These are phyloP conservation scores for Metschnikowia matae DNA, from an alignment of 805 yeast species.

Conservation along the genomic window DNA sequence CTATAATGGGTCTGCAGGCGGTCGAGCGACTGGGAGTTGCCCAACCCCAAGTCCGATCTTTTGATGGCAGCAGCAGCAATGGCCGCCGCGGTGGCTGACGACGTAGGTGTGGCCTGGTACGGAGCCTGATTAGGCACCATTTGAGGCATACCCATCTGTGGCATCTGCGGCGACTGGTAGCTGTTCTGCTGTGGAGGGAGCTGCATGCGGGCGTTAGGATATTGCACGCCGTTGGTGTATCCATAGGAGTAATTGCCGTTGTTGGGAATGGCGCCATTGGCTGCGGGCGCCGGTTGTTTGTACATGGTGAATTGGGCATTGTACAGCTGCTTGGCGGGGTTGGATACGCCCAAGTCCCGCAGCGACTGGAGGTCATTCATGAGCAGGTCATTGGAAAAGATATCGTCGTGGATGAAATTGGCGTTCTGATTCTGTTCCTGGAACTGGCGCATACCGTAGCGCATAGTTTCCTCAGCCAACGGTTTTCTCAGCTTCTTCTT, in stretches of 20 bases:
- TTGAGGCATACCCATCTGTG: not conserved
- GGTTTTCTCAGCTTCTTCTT: slow-evolving; percentile 43
- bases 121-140: not conserved
- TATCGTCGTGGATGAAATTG: slow-evolving; percentile 32
- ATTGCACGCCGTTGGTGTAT: slow-evolving; percentile 1
- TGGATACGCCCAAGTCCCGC: slow-evolving; percentile 11
- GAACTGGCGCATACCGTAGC: slow-evolving; percentile 43
- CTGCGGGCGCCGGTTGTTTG: slow-evolving; percentile 8
- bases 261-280: slow-evolving; percentile 2
- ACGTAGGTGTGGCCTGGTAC: slow-evolving; percentile 5
- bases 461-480: slow-evolving; percentile 44
- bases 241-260: slow-evolving; percentile 10
- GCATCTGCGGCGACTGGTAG: slow-evolving; percentile 10
- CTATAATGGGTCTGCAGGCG: slow-evolving; percentile 15
- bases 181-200: slow-evolving; percentile 8
- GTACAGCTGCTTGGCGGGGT: slow-evolving; percentile 15
- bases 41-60: slow-evolving; percentile 11
- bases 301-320: slow-evolving; percentile 12
- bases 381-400: slow-evolving; percentile 22
- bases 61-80: slow-evolving; percentile 18
- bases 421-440: slow-evolving; percentile 35
- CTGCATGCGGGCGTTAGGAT: slow-evolving; percentile 4
- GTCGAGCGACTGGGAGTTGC: slow-evolving; percentile 9
- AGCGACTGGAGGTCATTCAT: slow-evolving; percentile 14
- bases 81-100: slow-evolving; percentile 16